phyloP scores from a whole-genome alignment of 345 rosid species.

The Salix purpurea region DNA sequence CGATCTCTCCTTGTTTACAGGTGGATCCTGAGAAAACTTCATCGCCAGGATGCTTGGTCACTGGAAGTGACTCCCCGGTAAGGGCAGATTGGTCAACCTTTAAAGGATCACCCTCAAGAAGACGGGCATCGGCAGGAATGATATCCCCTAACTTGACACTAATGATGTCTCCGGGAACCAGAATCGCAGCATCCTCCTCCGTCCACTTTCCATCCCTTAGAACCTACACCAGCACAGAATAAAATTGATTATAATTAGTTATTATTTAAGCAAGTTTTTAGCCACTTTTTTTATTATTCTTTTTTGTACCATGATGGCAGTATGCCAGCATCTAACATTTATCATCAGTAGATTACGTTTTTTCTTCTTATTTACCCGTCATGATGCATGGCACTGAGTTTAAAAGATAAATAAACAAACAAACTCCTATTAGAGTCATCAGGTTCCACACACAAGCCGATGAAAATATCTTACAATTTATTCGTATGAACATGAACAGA shows the following conservation, averaged over 20 bases:
- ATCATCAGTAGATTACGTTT: neutral
- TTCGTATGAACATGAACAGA: neutral
- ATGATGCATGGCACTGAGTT: neutral
- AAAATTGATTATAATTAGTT: neutral
- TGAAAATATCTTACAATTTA: neutral
- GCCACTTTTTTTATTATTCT: neutral
- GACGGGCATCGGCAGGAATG: slow-evolving; percentile 31
- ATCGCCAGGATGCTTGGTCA: slow-evolving; percentile 27
- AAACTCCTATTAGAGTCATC: neutral
- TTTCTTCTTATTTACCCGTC: neutral
- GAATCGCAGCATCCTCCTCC: slow-evolving; percentile 26
- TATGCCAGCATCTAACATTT: neutral
- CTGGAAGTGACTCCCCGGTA: slow-evolving; percentile 36
- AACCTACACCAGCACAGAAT: neutral
- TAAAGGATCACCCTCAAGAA: slow-evolving; percentile 26
- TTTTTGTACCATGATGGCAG: neutral
- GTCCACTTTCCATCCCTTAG: slow-evolving; percentile 24
- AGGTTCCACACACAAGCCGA: neutral
- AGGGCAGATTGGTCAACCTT: slow-evolving; percentile 24
- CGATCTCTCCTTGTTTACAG: slow-evolving; percentile 42
- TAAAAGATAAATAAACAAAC: too few species aligned
- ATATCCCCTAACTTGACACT: slow-evolving; percentile 26
- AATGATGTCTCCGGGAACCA: slow-evolving; percentile 28
- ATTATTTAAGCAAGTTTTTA: neutral
- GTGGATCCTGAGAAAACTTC: slow-evolving; percentile 42